Conservation (phyloP, 345 rosid genomes). For the Populus simonii region DNA sequence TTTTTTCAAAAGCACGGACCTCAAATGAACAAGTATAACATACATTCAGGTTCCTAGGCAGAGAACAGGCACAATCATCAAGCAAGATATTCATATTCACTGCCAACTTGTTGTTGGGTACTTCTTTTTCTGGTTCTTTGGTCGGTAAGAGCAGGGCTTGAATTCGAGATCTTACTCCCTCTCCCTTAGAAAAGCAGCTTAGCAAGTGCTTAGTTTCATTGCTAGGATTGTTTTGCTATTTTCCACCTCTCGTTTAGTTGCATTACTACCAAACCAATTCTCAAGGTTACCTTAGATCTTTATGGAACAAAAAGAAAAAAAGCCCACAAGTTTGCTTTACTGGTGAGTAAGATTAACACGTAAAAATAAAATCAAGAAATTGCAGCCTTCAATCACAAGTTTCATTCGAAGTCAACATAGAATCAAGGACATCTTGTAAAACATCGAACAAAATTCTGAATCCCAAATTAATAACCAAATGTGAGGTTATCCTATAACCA, state of each 20-base stretch:
- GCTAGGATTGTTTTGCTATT: no score
- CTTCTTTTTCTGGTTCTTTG: neutral
- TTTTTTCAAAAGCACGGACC: neutral
- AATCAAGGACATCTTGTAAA: neutral
- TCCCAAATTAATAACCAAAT: neutral
- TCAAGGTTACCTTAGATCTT: neutral
- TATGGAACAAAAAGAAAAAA: neutral
- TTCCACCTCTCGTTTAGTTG: no score
- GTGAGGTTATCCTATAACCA: neutral
- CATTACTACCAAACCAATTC: neutral
- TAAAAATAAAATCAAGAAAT: neutral
- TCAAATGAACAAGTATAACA: neutral
- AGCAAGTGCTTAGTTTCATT: no score
- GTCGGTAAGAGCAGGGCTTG: neutral
- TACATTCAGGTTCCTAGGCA: neutral
- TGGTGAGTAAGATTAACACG: neutral
- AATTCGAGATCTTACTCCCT: neutral
- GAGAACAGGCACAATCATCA: neutral
- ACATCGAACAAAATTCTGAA: neutral
- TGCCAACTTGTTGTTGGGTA: neutral
- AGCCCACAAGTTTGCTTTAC: neutral
- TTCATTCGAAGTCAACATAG: neutral
- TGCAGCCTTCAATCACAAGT: neutral
- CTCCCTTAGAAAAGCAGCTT: neutral
- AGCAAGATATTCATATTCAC: neutral